Evolutionary conservation across 202 grass and related monocot species (phyloP), one percentile per base, ranked within the genome.

Genomic region (Hordeum pubiflorum): DNA sequence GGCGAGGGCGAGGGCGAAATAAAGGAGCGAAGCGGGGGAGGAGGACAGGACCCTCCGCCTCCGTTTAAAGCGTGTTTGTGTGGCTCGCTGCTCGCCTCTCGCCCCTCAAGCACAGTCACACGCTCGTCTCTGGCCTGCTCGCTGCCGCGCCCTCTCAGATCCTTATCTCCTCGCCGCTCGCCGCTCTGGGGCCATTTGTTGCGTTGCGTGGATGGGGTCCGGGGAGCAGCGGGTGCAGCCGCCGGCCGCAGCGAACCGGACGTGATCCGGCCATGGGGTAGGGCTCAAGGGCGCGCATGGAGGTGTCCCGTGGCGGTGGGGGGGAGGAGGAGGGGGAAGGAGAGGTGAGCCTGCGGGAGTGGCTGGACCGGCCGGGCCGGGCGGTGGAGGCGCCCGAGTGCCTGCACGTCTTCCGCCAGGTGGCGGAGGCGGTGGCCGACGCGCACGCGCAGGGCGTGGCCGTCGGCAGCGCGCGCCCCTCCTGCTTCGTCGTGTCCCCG

Each of bases 361-460:
- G 95, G 95, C 84, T 99, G 37, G 92, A 99, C 79, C 72, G 82
- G 4, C 78, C 89, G 14, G 87, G 78, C 5, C 88, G 96, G 3
- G 20, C 85, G 4, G 92, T 95, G 61, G 90, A 93, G 66, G 90
- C 86, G 44, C 34, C 87, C n/a, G 92, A 99, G 88, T 93, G 87
- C 85, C 80, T 99, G 22, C 96, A 99, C 61, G 84, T 99, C 31
- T 91, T 99, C 82, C 81, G 96, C 40, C 96, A 99, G 89, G 88
- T 99, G 29, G 89, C 90, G 0, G 92, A 95, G 82, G 90, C 90
- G 1, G 92, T 99, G 33, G 85, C 84, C 80, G 57, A 89, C 64
- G 96, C 96, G 32, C 96, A 99, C 85, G 85, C 92, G 10, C 92
- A 99, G 85, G 96, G 92, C 18, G 90, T 99, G 15, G 92, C 91